Evolutionary conservation across 345 rosid genomes (phyloP).

Genomic region (Lepidium africanum): DNA sequence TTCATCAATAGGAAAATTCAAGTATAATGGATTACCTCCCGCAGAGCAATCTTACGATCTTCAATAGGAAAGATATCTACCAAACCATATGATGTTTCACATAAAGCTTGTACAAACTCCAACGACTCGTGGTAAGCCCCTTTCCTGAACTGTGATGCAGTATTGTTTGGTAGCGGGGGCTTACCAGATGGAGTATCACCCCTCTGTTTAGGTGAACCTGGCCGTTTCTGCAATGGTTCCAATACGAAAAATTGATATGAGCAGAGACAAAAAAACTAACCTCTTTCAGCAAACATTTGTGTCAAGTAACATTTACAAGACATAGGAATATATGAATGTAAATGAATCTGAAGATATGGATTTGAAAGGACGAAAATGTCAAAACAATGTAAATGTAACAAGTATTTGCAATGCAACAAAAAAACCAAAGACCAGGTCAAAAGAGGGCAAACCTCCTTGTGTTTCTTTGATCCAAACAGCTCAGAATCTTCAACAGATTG

Average conservation of each 20-base stretch:
- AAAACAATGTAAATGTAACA: slow-evolving; percentile 9
- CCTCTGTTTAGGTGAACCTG: slow-evolving; percentile 80
- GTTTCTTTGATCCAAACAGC: slow-evolving; percentile 71
- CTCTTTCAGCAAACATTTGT: slow-evolving; percentile 4
- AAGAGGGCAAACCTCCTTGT: slow-evolving; percentile 50
- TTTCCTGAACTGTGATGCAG: slow-evolving; percentile 74
- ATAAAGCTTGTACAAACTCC: slow-evolving; percentile 85
- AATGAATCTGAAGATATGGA: slow-evolving; percentile 3
- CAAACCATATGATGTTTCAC: slow-evolving; percentile 92
- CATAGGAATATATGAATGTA: background rate
- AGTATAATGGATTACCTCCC: slow-evolving; percentile 56
- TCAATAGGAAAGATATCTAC: slow-evolving; percentile 97
- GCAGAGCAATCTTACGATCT: slow-evolving; percentile 89
- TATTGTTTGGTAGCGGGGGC: slow-evolving; percentile 73
- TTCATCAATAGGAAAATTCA: background rate
- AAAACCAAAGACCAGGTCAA: slow-evolving; percentile 6
- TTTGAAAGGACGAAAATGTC: background rate
- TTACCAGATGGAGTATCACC: slow-evolving; percentile 56
- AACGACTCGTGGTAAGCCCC: slow-evolving; percentile 91
- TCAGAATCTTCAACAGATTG: slow-evolving; percentile 93
- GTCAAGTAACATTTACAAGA: background rate
- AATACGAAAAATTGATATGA: slow-evolving; percentile 8
- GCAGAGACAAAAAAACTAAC: slow-evolving; percentile 9
- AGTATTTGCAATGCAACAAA: background rate
- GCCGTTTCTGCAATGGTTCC: slow-evolving; percentile 50